These are phyloP conservation scores for Rosellinia necatrix DNA, from an alignment of 2,329 filamentous ascomycete genomes.

Conservation along the genomic window DNA sequence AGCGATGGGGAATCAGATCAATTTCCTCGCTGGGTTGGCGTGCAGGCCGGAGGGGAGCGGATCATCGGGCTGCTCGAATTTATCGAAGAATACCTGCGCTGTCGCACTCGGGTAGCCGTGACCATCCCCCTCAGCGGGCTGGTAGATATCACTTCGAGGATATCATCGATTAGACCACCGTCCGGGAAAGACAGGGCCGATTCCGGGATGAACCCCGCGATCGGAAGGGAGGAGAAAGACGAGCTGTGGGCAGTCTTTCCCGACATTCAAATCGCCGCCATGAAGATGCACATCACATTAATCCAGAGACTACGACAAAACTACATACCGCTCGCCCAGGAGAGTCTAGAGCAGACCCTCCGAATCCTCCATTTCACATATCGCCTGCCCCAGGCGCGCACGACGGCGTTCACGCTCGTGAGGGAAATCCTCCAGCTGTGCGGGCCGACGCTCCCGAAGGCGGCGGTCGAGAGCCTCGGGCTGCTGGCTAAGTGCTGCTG, in stretches of 20 bases:
- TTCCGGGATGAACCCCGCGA: constrained; percentile 68
- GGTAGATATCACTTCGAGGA: constrained; percentile 69
- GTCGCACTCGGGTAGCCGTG: constrained; percentile 67
- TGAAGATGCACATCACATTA: constrained; percentile 65
- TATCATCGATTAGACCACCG: constrained; percentile 68
- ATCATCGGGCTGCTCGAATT: constrained; percentile 68
- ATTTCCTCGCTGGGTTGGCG: constrained; percentile 73
- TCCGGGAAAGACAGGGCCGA: constrained; percentile 51
- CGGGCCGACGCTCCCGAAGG: constrained; percentile 70
- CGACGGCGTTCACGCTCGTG: constrained; percentile 63
- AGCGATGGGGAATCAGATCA: constrained; percentile 52
- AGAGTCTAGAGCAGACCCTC: constrained; percentile 70
- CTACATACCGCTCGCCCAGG: constrained; percentile 63
- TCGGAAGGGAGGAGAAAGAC: constrained; percentile 81
- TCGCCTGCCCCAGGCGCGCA: constrained; percentile 59
- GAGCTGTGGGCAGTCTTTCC: constrained; percentile 76
- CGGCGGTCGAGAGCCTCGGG: constrained; percentile 65
- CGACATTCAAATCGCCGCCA: constrained; percentile 71
- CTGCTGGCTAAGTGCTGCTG: constrained; percentile 71
- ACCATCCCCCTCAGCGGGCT: constrained; percentile 69
- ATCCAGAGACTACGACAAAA: constrained; percentile 61
- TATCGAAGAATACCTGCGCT: constrained; percentile 66
- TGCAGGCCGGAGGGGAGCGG: constrained; percentile 74
- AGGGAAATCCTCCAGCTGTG: constrained; percentile 61
- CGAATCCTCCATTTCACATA: constrained; percentile 70